Evolutionary conservation across 2,329 filamentous ascomycete genomes (phyloP).

Genomic region (Coniella lustricola): DNA sequence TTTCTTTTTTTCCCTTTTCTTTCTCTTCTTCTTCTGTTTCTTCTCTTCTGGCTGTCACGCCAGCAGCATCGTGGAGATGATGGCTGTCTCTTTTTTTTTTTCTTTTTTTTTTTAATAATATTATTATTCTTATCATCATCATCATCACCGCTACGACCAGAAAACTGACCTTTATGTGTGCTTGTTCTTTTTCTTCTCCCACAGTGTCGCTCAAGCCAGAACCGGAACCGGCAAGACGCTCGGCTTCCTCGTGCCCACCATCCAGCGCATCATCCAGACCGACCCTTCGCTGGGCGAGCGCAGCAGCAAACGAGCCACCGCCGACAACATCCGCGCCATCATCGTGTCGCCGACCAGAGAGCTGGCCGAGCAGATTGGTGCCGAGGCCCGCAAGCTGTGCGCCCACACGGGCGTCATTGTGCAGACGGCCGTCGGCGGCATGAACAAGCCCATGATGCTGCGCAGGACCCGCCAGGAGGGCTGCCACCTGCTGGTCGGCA

Average conservation of each 20-base stretch:
- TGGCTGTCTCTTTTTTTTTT: not conserved
- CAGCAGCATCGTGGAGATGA: too few relatives aligned
- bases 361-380: constrained; percentile 72
- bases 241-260: constrained; percentile 79
- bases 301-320: constrained; percentile 29
- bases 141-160: too few relatives aligned
- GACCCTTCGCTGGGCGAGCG: constrained; percentile 53
- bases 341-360: constrained; percentile 76
- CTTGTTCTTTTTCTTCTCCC: too few relatives aligned
- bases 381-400: constrained; percentile 66
- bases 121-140: too few relatives aligned
- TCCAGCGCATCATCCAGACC: constrained; percentile 67
- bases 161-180: too few relatives aligned
- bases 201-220: constrained; percentile 83
- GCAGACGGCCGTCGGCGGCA: constrained; percentile 84
- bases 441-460: constrained; percentile 65
- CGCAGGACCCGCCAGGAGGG: constrained; percentile 62
- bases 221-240: constrained; percentile 97
- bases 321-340: constrained; percentile 59
- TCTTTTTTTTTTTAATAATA: too few relatives aligned
- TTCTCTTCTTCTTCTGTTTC: not conserved
- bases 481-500: constrained; percentile 85
- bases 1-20: not conserved
- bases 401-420: constrained; percentile 57
- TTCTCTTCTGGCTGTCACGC: too few relatives aligned